Evolutionary conservation across 352 stramenopile species (phyloP), one percentile per base, ranked within the genome.

Genomic region (Aphanomyces cochlioides): DNA sequence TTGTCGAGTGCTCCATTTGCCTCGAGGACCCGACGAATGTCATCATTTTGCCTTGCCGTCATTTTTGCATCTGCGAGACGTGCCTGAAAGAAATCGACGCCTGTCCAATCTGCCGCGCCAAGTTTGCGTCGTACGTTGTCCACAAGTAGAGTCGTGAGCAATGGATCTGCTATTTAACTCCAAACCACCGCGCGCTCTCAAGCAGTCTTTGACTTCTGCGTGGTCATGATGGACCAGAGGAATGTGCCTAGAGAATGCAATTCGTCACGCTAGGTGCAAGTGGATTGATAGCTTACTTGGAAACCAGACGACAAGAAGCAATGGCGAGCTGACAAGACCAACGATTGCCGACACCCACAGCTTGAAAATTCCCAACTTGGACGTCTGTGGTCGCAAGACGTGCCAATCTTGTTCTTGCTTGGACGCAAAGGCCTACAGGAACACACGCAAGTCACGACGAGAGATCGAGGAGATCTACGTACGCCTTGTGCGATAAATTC

Each of bases 291-390:
- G 78, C 78, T 66, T 85, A 93, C 85, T 66, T 73, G 84, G 83
- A 67, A 91, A 89, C 73, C 90, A 90, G 40, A 82, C 87, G 75
- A 89, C 82, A 75, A 90, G 89, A 28, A 93, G 76, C 17, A 93
- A 73, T 5, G 86, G 86, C 36, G 90, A 72, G 48, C 88, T n/a
- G 56, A 91, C 79, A 58, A 80, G 87, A 47, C 79, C 85, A 34
- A 88, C 59, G 15, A 78, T 80, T 59, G 90, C 85, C 58, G 79
- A 80, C 54, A 89, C 77, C 86, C 86, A 94, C 43, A 94, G 72
- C n/a, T 78, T 76, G 69, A 89, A 89, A 21, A 94, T 83, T 13
- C 82, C 76, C 40, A 73, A 66, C 34, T 89, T 59, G 15, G 86
- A 94, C 28, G 77, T 81, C 84, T 92, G 71, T 21, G 43, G 43